Evolutionary conservation across 306 rosid species (phyloP), one percentile per base, ranked within the genome.

Genomic region (Oemleria cerasiformis): DNA sequence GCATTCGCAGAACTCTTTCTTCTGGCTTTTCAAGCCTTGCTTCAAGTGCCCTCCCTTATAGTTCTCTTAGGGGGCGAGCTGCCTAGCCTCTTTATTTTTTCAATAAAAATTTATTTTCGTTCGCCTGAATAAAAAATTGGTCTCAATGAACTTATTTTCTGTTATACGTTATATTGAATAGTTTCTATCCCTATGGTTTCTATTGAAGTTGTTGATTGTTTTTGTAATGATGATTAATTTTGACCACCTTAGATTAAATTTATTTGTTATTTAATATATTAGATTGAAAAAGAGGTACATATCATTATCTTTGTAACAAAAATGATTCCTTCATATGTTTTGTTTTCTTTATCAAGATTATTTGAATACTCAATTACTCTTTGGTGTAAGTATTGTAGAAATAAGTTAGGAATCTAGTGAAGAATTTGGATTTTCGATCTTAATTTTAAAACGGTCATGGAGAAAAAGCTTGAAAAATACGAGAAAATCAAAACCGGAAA

Each of bases 11-110:
- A 20, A 20, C 36, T 0, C 17, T 56, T 56, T 56, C 7, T 36
- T 36, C 34, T 56, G 61, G 61, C 3, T 20, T 59, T 59, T 30
- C 64, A 59, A 59, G 64, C 42, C 42, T 58, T 58, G 41, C 63
- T 8, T 11, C 61, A 23, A 56, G 38, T 56, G 17, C 17, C 38
- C 61, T 4, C 19, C 7, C 61, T 21, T 20, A 0, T 10, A 11
- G 4, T 56, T 23, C 38, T 56, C 61, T 21, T 25, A 56, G 34
- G 61, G 23, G 7, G 5, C 58, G n/a, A 53, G 23, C 58, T 53
- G 30, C 61, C 39, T 23, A 11, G 7, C 17, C 39, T 23, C 17
- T 54, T 54, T 4, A 54, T 11, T 54, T 54, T 54, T 54, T 19
- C 60, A 20, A 20, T 54, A 20, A 54, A 20, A 4, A 19, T 10